Evolutionary conservation across 2,329 filamentous ascomycete species (phyloP).

Genomic region (Samsoniella hepiali): DNA sequence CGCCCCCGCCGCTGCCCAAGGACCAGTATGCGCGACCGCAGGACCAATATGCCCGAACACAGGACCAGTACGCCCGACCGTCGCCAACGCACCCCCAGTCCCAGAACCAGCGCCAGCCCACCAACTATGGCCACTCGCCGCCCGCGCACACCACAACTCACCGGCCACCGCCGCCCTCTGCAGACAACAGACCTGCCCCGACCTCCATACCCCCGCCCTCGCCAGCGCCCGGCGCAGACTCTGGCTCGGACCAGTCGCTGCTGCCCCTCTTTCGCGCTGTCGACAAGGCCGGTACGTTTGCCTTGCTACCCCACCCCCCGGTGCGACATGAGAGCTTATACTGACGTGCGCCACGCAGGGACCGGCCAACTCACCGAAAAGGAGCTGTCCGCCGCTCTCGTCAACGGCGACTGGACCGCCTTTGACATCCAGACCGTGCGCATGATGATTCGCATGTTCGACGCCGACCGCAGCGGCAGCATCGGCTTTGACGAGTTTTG

Average conservation of each 20-base stretch:
- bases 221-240: conserved; percentile 50
- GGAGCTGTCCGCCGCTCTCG: conserved; percentile 84
- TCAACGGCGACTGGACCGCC: conserved; percentile 93
- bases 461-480: conserved; percentile 80
- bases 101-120: conserved; percentile 24
- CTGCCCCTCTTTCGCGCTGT: conserved; percentile 86
- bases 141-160: conserved; percentile 41
- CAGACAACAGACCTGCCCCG: conserved; percentile 52
- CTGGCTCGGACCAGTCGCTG: conserved; percentile 65
- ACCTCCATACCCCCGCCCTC: conserved; percentile 63
- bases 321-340: neutral
- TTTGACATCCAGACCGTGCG: conserved; percentile 93
- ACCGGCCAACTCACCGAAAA: conserved; percentile 80
- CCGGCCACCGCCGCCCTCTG: conserved; percentile 38
- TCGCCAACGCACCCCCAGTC: conserved; percentile 22
- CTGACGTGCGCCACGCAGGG: conserved; percentile 40
- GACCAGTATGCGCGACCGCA: conserved; percentile 31
- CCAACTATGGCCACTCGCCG: conserved; percentile 46
- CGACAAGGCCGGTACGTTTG: conserved; percentile 67
- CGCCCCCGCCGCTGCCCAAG: conserved; percentile 41
- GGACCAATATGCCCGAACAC: conserved; percentile 21
- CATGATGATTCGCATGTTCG: conserved; percentile 99
- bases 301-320: neutral
- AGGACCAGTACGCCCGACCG: conserved; percentile 21
- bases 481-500: conserved; percentile 97